phyloP scores from a whole-genome alignment of 2,329 filamentous ascomycete species.

The Cadophora sp. region DNA sequence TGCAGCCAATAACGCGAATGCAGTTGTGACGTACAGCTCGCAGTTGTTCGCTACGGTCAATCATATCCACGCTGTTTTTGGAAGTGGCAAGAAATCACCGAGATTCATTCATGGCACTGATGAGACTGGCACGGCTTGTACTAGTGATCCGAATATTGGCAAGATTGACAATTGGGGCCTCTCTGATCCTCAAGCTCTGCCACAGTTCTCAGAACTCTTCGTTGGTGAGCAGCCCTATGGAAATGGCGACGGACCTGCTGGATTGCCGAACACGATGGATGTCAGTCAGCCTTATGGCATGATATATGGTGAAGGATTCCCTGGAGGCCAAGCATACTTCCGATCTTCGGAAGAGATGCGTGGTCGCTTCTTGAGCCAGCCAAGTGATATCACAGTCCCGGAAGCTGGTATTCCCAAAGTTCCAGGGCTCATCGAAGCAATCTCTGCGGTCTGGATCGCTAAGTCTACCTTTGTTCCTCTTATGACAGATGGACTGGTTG shows the following conservation, averaged over 20 bases:
- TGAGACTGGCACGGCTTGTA: slow-evolving; percentile 78
- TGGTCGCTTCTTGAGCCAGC: slow-evolving; percentile 74
- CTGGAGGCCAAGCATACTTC: slow-evolving; percentile 81
- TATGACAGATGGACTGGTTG: slow-evolving; percentile 78
- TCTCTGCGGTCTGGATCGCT: slow-evolving; percentile 87
- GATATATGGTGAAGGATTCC: slow-evolving; percentile 84
- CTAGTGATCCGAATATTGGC: slow-evolving; percentile 78
- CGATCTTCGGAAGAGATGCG: slow-evolving; percentile 76
- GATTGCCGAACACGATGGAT: slow-evolving; percentile 86
- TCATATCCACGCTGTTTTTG: slow-evolving; percentile 80
- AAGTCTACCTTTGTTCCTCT: slow-evolving; percentile 77
- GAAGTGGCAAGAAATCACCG: slow-evolving; percentile 74
- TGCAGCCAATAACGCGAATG: slow-evolving; percentile 66
- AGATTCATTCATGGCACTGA: slow-evolving; percentile 84
- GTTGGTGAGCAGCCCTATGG: slow-evolving; percentile 79
- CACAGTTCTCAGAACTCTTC: slow-evolving; percentile 80
- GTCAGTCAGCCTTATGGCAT: slow-evolving; percentile 86
- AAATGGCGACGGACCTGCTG: slow-evolving; percentile 78
- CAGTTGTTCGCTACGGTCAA: slow-evolving; percentile 81
- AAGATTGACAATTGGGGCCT: slow-evolving; percentile 85
- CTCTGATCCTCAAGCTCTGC: slow-evolving; percentile 75
- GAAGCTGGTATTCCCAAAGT: slow-evolving; percentile 79
- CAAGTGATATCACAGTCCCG: slow-evolving; percentile 65
- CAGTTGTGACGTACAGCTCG: slow-evolving; percentile 85
- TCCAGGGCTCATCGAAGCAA: slow-evolving; percentile 70